Percentiles rank a stretch among this genome's conserved stretches.
These are phyloP conservation scores for Immersiporthe knoxdaviesiana DNA, from an alignment of 2,329 filamentous ascomycete genomes.

Conservation along the genomic window DNA sequence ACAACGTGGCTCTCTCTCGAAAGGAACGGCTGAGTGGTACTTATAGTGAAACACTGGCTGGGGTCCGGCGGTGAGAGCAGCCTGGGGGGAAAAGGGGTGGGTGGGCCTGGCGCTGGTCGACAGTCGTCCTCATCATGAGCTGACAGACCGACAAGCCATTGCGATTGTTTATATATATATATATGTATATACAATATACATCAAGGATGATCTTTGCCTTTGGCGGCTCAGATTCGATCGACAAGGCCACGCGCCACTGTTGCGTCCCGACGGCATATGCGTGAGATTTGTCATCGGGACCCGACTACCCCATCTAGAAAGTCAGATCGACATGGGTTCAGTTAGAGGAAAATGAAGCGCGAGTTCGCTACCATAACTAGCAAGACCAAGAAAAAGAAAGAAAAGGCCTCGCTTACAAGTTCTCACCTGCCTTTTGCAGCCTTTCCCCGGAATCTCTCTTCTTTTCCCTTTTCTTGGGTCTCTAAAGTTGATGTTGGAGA, in stretches of 20 bases:
- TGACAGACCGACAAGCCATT: not conserved
- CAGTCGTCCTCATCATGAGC: not conserved
- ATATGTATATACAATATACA: not conserved
- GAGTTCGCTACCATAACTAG: not conserved
- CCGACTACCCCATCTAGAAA: slow-evolving; percentile 9
- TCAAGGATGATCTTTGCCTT: too few species aligned
- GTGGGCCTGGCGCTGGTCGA: not conserved
- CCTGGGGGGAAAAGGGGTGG: not conserved
- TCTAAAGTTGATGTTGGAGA: not conserved
- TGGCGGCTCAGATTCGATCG: too few species aligned
- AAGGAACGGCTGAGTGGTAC: not conserved
- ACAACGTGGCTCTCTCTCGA: not conserved
- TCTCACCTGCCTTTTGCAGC: slow-evolving; percentile 6
- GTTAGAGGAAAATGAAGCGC: not conserved
- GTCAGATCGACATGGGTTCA: slow-evolving; percentile 1
- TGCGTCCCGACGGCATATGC: not conserved
- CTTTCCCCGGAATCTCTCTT: not conserved
- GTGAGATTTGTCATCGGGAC: not conserved
- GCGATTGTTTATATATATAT: slow-evolving; percentile 3
- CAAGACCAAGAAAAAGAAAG: not conserved
- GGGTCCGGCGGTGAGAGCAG: not conserved
- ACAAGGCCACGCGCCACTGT: too few species aligned
- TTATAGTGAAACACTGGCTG: too few species aligned
- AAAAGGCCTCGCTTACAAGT: not conserved
- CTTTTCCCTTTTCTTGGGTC: not conserved